These are phyloP conservation scores for Phyllosticta citribraziliensis DNA, from an alignment of 2,329 filamentous ascomycete genomes.

Conservation along the genomic window DNA sequence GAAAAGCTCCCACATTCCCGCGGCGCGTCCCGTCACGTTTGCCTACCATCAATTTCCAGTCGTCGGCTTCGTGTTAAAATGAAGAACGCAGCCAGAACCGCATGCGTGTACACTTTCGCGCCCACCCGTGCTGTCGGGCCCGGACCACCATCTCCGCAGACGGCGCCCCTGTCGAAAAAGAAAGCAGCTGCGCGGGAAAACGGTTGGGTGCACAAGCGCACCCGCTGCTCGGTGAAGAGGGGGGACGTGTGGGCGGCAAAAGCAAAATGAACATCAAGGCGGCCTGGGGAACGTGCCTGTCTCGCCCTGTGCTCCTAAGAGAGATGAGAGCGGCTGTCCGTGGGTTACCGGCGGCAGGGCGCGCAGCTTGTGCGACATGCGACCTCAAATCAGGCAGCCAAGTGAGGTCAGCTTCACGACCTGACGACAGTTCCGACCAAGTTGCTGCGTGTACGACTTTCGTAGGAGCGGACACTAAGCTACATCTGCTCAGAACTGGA, in stretches of 20 bases:
- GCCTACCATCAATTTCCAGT: not conserved
- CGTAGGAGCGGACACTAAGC: not conserved
- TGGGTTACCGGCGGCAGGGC: not conserved
- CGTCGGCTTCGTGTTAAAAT: not conserved
- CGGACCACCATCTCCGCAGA: not conserved
- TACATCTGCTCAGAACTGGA: not conserved
- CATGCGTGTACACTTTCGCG: not conserved
- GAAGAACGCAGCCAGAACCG: not conserved
- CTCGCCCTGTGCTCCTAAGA: not conserved
- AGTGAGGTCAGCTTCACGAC: not conserved
- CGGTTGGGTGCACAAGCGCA: not conserved
- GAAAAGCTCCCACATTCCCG: not conserved
- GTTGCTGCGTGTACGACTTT: not conserved
- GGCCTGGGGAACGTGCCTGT: not conserved
- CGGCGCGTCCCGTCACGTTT: not conserved
- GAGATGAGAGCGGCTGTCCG: not conserved
- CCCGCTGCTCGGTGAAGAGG: not conserved
- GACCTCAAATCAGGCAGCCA: not conserved
- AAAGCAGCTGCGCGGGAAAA: not conserved
- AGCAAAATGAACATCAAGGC: not conserved
- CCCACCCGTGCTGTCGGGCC: not conserved
- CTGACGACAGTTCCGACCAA: not conserved
- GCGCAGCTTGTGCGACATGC: not conserved
- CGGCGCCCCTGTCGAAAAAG: not conserved
- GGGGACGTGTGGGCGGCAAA: not conserved